Percentiles rank a stretch among this genome's conserved stretches.
Conservation (phyloP, 306 rosid species). For the Cucurbita ficifolia region DNA sequence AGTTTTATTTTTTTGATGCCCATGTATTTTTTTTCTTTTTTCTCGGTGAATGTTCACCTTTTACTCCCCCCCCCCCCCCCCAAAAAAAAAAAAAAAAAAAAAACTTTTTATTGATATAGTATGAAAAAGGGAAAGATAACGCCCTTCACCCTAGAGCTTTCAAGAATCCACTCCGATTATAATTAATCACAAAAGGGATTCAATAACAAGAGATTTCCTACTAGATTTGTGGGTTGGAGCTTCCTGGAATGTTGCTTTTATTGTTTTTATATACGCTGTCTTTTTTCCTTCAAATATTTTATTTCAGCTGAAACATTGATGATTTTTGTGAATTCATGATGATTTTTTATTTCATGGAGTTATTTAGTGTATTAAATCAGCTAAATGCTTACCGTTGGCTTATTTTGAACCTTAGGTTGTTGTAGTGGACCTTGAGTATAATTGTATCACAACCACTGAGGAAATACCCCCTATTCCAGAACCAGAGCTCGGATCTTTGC, state of each 20-base stretch:
- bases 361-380: neutral
- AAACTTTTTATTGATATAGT: neutral
- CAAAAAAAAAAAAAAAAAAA: too few relatives aligned
- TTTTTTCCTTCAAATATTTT: neutral
- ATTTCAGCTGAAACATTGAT: neutral
- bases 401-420: conserved; percentile 54
- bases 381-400: neutral
- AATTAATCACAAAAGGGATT: neutral
- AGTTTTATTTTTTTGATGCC: too few relatives aligned
- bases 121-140: neutral
- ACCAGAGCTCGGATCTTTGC: conserved; percentile 68
- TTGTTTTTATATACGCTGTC: neutral
- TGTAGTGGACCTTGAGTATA: conserved; percentile 87
- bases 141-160: neutral
- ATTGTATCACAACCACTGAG: conserved; percentile 71
- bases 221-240: neutral
- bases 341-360: neutral
- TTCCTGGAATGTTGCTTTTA: neutral
- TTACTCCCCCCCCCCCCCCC: too few relatives aligned
- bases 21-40: neutral
- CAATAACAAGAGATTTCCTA: neutral
- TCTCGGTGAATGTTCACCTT: too few relatives aligned
- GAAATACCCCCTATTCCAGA: conserved; percentile 96
- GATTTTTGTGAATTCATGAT: neutral
- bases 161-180: neutral